Evolutionary conservation across 768 basidiomycete species (phyloP), one percentile per base, ranked within the genome.

Genomic region (Boletus coccyginus): DNA sequence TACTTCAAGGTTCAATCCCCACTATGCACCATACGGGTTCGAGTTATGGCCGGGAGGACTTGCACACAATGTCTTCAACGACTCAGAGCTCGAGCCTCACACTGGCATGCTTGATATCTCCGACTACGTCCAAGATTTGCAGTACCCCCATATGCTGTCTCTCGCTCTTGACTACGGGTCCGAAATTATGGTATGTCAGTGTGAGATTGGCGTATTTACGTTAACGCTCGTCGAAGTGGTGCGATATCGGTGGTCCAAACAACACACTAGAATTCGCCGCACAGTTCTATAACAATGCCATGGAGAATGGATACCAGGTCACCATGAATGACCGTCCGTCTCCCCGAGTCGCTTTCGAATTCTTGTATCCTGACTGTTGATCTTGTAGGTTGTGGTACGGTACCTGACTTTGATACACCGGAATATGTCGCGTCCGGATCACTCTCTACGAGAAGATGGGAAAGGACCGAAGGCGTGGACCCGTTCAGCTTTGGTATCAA

Each of bases 391-490:
- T 81, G 82, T 55, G 78, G 77, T 27, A 73, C 74, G 10, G 74
- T 77, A 0, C 78, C 81, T 1, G 81, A 83, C 53, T 82, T 82
- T 55, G 77, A 79, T 53, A 83, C 82, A 0, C 82, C 84, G 0
- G 84, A 85, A 58, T 83, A 83, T 53, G 71, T 74, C 2, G 68
- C 70, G 1, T 83, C 81, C 40, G 75, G 75, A 16, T 73, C 78
- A 6, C 73, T 79, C 24, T 78, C 81, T 27, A 73, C 77, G 0
- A 66, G 67, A 24, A 75, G 70, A 36, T 86, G 84, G 85, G 84
- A 86, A 62, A 81, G 77, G 12, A 81, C 70, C 35, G 85, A 83
- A 58, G 84, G 82, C 29, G 78, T 85, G 74, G 81, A 82, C 59
- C 81, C 82, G 0, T 74, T 62, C 47, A 80, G 77, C 52, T 84